Evolutionary conservation across 345 rosid species (phyloP).

Genomic region (Psidium friedrichsthalianum): DNA sequence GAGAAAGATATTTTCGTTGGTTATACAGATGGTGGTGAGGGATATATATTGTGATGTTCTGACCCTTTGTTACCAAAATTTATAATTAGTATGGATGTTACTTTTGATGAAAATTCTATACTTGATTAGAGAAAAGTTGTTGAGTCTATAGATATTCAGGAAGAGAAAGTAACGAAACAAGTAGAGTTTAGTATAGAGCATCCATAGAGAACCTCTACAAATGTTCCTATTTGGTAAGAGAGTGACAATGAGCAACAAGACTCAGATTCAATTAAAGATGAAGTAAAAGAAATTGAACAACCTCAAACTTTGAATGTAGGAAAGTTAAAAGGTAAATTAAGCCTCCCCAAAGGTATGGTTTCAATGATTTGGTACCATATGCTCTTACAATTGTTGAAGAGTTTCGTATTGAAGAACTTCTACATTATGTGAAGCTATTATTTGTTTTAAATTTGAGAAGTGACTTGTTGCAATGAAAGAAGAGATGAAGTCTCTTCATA

Average conservation of each 20-base stretch:
- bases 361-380: background rate
- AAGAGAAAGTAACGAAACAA: too few relatives aligned
- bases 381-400: background rate
- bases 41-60: too few relatives aligned
- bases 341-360: background rate
- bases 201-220: background rate
- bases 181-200: background rate
- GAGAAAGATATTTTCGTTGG: too few relatives aligned
- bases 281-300: background rate
- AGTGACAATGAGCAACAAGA: background rate
- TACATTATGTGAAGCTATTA: background rate
- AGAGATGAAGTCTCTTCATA: background rate
- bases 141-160: too few relatives aligned
- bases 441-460: too few relatives aligned
- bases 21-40: too few relatives aligned
- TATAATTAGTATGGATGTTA: too few relatives aligned
- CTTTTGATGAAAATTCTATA: too few relatives aligned
- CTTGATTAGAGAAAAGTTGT: too few relatives aligned
- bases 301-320: background rate
- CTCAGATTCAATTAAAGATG: background rate
- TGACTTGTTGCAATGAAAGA: background rate
- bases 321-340: background rate
- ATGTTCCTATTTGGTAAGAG: background rate
- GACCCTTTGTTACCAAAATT: too few relatives aligned
- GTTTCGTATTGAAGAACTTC: background rate